Conservation (phyloP, 2,329 filamentous ascomycete species). For the Nemania sp. region DNA sequence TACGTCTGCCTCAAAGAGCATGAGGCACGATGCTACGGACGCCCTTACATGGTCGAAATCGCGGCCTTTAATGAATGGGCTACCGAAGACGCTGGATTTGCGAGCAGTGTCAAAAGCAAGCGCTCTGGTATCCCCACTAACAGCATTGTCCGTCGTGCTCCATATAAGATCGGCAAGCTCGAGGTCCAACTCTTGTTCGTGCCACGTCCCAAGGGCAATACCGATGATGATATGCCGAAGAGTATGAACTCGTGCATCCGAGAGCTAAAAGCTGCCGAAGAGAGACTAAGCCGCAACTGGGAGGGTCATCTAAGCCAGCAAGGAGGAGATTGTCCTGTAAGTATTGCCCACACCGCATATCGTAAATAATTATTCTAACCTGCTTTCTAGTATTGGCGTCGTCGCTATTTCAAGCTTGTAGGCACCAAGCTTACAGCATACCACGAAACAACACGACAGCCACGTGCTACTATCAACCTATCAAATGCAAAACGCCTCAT, state of each 20-base stretch:
- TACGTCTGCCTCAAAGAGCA: slow-evolving; percentile 96
- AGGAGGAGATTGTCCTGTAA: slow-evolving; percentile 95
- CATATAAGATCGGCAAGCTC: slow-evolving; percentile 96
- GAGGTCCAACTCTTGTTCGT: slow-evolving; percentile 95
- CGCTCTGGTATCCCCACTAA: slow-evolving; percentile 68
- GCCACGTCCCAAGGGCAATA: slow-evolving; percentile 85
- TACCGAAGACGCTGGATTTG: slow-evolving; percentile 80
- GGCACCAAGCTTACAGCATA: slow-evolving; percentile 94
- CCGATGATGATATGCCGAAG: slow-evolving; percentile 98
- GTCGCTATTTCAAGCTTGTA: slow-evolving; percentile 94
- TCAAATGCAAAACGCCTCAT: slow-evolving; percentile 93
- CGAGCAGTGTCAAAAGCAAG: slow-evolving; percentile 95
- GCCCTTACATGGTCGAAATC: slow-evolving; percentile 87
- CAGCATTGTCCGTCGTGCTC: slow-evolving; percentile 81
- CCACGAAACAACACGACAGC: slow-evolving; percentile 94
- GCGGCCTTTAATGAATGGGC: slow-evolving; percentile 99
- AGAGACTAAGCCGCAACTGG: slow-evolving; percentile 79
- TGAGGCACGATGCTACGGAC: slow-evolving; percentile 87
- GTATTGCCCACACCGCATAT: slow-evolving; percentile 55
- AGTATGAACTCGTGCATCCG: slow-evolving; percentile 97
- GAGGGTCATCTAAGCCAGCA: slow-evolving; percentile 96
- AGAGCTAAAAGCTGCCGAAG: slow-evolving; percentile 91
- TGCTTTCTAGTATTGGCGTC: slow-evolving; percentile 85
- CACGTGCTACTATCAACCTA: slow-evolving; percentile 95
- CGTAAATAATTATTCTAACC: slow-evolving; percentile 53